These are phyloP conservation scores for Candida jianshihensis DNA, from an alignment of 805 yeast genomes.

Conservation along the genomic window DNA sequence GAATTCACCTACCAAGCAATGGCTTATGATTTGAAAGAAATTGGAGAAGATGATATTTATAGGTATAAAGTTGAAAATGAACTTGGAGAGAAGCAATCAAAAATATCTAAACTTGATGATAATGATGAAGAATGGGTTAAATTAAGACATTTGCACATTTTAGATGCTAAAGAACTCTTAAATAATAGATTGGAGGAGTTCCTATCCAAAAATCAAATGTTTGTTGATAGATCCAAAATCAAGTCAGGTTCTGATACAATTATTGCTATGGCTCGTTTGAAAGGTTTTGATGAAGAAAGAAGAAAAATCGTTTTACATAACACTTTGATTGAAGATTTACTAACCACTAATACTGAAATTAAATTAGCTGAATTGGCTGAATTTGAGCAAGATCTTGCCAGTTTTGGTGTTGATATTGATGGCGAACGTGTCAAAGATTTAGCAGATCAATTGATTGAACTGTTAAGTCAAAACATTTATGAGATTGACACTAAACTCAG, in stretches of 20 bases:
- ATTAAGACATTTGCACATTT: conserved; percentile 67
- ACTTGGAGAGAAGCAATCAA: conserved; percentile 34
- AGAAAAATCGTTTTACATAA: conserved; percentile 54
- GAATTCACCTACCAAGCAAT: conserved; percentile 90
- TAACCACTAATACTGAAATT: conserved; percentile 49
- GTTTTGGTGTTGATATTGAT: conserved; percentile 62
- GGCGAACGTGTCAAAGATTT: conserved; percentile 55
- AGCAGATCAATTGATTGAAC: conserved; percentile 52
- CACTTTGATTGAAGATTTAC: conserved; percentile 56
- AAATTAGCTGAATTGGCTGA: conserved; percentile 70
- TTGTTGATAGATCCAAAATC: conserved; percentile 61
- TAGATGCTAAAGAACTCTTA: conserved; percentile 62
- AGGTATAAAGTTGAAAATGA: conserved; percentile 52
- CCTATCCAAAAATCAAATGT: conserved; percentile 63
- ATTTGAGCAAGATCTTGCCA: conserved; percentile 76
- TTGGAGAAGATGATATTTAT: conserved; percentile 38
- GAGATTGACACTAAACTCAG: too few species aligned
- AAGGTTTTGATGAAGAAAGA: conserved; percentile 63
- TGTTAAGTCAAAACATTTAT: conserved; percentile 44
- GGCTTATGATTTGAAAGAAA: conserved; percentile 67
- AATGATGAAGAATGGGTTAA: conserved; percentile 66
- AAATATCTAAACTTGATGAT: conserved; percentile 46
- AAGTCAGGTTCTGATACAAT: conserved; percentile 64
- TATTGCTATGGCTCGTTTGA: conserved; percentile 65
- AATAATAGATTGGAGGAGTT: conserved; percentile 54